phyloP scores from a whole-genome alignment of 2,329 filamentous ascomycete species.

The Phaeoacremonium minimum region DNA sequence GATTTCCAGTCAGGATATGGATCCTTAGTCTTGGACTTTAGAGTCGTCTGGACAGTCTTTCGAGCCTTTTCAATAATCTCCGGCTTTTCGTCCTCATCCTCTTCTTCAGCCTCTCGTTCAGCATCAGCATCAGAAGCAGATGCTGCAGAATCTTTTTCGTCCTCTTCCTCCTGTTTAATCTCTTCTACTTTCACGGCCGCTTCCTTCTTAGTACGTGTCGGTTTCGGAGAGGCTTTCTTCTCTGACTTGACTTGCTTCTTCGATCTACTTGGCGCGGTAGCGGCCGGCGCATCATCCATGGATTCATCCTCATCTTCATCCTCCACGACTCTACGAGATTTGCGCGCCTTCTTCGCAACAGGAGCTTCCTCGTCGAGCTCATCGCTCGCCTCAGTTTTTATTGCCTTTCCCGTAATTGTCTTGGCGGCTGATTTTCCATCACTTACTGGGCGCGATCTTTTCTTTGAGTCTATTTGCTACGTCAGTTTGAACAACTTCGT shows the following conservation, averaged over 20 bases:
- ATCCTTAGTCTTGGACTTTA: slow-evolving; percentile 66
- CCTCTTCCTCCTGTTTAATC: slow-evolving; percentile 42
- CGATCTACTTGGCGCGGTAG: slow-evolving; percentile 9
- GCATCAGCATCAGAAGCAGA: slow-evolving; percentile 53
- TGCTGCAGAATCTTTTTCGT: slow-evolving; percentile 34
- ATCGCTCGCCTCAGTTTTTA: slow-evolving; percentile 33
- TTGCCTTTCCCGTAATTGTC: slow-evolving; percentile 23
- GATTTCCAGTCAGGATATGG: slow-evolving; percentile 94
- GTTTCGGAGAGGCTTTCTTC: slow-evolving; percentile 11
- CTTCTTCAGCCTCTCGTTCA: slow-evolving; percentile 41
- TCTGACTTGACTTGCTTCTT: slow-evolving; percentile 21
- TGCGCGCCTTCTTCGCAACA: slow-evolving; percentile 52
- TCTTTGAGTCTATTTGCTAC: slow-evolving; percentile 34
- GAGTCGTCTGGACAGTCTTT: slow-evolving; percentile 73
- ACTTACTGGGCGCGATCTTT: slow-evolving; percentile 29
- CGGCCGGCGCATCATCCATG: slow-evolving; percentile 26
- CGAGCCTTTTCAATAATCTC: slow-evolving; percentile 69
- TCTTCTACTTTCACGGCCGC: slow-evolving; percentile 24
- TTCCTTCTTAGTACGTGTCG: slow-evolving; percentile 12
- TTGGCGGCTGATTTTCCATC: slow-evolving; percentile 12
- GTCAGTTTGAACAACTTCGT: slow-evolving; percentile 4
- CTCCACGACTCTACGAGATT: slow-evolving; percentile 40
- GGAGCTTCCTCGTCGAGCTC: slow-evolving; percentile 56
- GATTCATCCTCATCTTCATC: slow-evolving; percentile 46
- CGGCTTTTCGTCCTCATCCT: slow-evolving; percentile 61